Base-by-base conservation (phyloP, 2,329 filamentous ascomycete species). In the Epichloe gansuensis region DNA sequence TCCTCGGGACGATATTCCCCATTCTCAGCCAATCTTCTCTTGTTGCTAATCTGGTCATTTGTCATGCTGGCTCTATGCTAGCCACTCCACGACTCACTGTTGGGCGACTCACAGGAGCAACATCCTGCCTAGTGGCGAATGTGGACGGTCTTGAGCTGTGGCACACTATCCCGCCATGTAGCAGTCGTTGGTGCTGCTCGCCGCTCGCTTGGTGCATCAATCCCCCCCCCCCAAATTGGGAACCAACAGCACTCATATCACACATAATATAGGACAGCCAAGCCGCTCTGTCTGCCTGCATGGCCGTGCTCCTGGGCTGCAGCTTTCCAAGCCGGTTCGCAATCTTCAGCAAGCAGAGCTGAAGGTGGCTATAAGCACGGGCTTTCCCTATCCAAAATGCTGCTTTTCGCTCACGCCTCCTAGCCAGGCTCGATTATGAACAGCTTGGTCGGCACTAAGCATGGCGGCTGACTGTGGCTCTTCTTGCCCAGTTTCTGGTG, bases 391-490 rank as follows among this genome's bases (percentile, higher is more conserved):
- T 47, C 55, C 49, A 51, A 17, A 27, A 53, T 55, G 52, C 49
- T 53, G 51, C 49, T 48, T 45, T 43, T 56, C 51, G n/a, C 40
- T 40, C 23, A 49, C 42, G 38, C 48, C 38, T 38, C 41, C 39
- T 51, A 48, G 42, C 54, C 53, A 55, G 54, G 54, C 52, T 58
- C 31, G 34, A 57, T 55, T 13, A 64, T 64, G 63, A 62, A 40
- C 51, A 55, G 48, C 47, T 56, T 53, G 53, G 56, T 55, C 47
- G 59, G 49, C 51, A 45, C 42, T 51, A 56, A 62, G 50, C 39
- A 71, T 71, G 68, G 60, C 66, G 57, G 62, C 58, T 53, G 60
- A 63, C 56, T 70, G 68, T 58, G 63, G 61, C 51, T 60, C 59
- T n/a, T 59, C 58, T 47, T 72, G 69, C 53, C 68, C 66, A 48